Base-by-base conservation (phyloP, 805 yeast species). In the Kluyveromyces nonfermentans region DNA sequence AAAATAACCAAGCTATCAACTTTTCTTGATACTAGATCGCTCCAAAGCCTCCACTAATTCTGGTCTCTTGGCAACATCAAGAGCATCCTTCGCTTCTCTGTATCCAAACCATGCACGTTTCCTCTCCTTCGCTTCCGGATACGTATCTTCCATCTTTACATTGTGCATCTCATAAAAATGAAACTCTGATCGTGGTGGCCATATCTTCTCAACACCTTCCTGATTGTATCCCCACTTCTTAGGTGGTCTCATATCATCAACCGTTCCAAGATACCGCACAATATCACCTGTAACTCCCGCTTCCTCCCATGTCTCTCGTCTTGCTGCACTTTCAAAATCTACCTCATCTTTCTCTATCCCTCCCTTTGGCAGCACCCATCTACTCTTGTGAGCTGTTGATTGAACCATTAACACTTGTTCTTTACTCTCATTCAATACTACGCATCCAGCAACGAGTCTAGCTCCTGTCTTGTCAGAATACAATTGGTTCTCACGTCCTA, bases 241-340 rank as follows among this genome's bases (percentile, higher is more conserved):
- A 14, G 73, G 71, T 3, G 76, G 74, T 45, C 80, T 60, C 60
- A 60, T 56, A 50, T 89, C 96, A 38, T 73, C 74, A 20, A 85
- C 80, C 0, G 75, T 68, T 0, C 90, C 94, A 35, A 90, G 65
- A 46, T 71, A 70, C 34, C 57, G 53, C 4, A 69, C 54, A 4
- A 88, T 70, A 15, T 60, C 65, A 7, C 97, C 96, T 31, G 73
- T 74, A 19, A 85, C 85, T 0, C 98, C 98, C 0, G 95, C 93
- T 65, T 93, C 98, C 62, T 93, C 98, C 98, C 98, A 93, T 0
- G 95, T 85, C 59, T 93, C 98, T 46, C 98, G 71, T 15, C 73
- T 68, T 0, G 97, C 97, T 5, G 85, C 67, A 4, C 65, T 42
- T 14, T 56, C 49, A 49, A 55, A 67, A 51, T 69, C 62, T 17